These are phyloP conservation scores for Cercospora sp. DNA, from an alignment of 2,329 filamentous ascomycete genomes.

Conservation along the genomic window DNA sequence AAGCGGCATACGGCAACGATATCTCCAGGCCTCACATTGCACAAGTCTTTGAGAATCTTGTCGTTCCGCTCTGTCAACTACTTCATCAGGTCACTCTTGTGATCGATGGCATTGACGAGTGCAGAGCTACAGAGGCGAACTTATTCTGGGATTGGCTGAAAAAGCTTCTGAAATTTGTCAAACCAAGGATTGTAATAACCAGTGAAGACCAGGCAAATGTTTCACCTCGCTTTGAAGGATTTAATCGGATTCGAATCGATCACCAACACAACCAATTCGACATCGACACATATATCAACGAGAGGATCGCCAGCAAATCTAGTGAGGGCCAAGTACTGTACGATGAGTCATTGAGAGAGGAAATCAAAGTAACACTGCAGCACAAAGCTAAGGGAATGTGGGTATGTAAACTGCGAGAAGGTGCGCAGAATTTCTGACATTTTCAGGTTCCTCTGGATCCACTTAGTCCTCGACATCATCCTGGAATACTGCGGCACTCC, in stretches of 20 bases:
- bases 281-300: not conserved
- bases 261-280: not conserved
- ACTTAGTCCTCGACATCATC: not conserved
- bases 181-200: not conserved
- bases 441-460: not conserved
- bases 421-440: not conserved
- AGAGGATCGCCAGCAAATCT: not conserved
- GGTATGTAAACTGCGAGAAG: not conserved
- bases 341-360: not conserved
- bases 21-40: not conserved
- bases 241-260: not conserved
- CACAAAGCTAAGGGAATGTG: not conserved
- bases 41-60: not conserved
- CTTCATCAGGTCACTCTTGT: not conserved
- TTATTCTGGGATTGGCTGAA: not conserved
- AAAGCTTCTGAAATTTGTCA: not conserved
- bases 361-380: not conserved
- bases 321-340: not conserved
- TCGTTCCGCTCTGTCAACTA: not conserved
- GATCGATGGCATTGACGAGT: not conserved
- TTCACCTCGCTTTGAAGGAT: not conserved
- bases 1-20: not conserved
- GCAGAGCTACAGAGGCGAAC: not conserved
- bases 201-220: not conserved
- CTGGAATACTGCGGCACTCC: not conserved